Base-by-base conservation (phyloP, 208 protist genomes). In the Leishmania turanica region DNA sequence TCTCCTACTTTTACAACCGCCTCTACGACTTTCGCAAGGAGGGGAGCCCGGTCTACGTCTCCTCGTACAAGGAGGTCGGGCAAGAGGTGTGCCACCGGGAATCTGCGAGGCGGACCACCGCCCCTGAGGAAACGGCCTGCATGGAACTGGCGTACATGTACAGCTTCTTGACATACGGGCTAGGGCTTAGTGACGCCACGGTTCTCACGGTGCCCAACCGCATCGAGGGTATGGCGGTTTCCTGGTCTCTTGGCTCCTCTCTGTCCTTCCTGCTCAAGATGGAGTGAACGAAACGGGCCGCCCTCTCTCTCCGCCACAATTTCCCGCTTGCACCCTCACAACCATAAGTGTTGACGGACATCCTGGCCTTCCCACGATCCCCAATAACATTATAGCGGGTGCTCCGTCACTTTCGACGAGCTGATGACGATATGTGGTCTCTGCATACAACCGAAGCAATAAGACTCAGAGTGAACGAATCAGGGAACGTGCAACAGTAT, bases 161-260 rank as follows among this genome's bases (percentile, higher is more conserved):
- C 84, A 87, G 78, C 15, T 93, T 94, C 45, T 83, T 98, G 31
- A 77, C 73, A 7, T 9, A 89, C 49, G 90, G 88, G 0, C 82
- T 96, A 8, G 89, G 88, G 2, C 87, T 98, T n/a, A 13, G 24
- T 2, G 91, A 95, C 64, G 53, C 77, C 11, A 82, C 81, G 27
- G 34, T 51, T 45, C 51, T 98, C 0, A 58, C 74, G 3, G 89
- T 96, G 49, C 88, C 81, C 3, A 88, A 98, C 49, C 78, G 87
- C 40, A 94, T 98, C 21, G 77, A 83, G 37, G 90, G 87, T 13
- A 81, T 88, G 42, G 85, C 91, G 15, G 86, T 94, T 31, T 88
- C 92, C 31, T 98, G 95, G 95, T 89, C 91, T n/a, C 85, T 98
- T 5, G 95, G 95, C 49, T 88, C 90, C 21, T 95, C 91, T 19